phyloP scores from a whole-genome alignment of 768 basidiomycete species.

The Dioszegia hungarica region DNA sequence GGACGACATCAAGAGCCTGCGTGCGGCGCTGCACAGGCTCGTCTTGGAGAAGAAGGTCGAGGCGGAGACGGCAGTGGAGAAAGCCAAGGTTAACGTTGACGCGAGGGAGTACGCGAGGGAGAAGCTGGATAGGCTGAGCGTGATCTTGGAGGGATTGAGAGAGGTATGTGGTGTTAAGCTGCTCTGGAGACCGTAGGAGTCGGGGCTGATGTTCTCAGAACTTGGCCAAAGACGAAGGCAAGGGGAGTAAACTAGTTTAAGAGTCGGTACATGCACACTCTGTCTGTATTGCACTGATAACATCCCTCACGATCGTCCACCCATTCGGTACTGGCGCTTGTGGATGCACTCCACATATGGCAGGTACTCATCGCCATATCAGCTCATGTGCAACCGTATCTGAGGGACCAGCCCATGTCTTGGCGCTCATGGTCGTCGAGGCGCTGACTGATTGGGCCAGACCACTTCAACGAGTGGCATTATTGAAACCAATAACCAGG shows the following conservation, averaged over 20 bases:
- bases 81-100: slow-evolving; percentile 25
- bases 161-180: slow-evolving; percentile 14
- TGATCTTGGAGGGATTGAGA: slow-evolving; percentile 25
- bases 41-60: slow-evolving; percentile 25
- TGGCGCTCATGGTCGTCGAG: too few species aligned
- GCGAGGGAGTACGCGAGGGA: slow-evolving; percentile 29
- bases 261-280: too few species aligned
- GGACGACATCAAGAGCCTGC: slow-evolving; percentile 4
- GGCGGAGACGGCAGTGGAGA: slow-evolving; percentile 6
- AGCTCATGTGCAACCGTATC: too few species aligned
- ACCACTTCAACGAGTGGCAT: too few species aligned
- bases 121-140: slow-evolving; percentile 29
- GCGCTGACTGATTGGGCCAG: too few species aligned
- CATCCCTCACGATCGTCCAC: too few species aligned
- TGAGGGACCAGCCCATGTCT: too few species aligned
- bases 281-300: too few species aligned
- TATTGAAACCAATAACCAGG: too few species aligned
- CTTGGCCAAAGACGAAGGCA: background rate
- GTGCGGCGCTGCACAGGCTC: slow-evolving; percentile 21
- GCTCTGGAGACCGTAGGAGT: background rate
- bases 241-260: background rate
- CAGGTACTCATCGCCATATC: too few species aligned
- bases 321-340: too few species aligned
- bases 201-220: background rate
- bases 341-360: too few species aligned